A percentile compares a stretch with the other conserved stretches of the same genome.
Evolutionary conservation across 2,329 filamentous ascomycete genomes (phyloP).

Genomic region (Bimuria novae-zelandiae): DNA sequence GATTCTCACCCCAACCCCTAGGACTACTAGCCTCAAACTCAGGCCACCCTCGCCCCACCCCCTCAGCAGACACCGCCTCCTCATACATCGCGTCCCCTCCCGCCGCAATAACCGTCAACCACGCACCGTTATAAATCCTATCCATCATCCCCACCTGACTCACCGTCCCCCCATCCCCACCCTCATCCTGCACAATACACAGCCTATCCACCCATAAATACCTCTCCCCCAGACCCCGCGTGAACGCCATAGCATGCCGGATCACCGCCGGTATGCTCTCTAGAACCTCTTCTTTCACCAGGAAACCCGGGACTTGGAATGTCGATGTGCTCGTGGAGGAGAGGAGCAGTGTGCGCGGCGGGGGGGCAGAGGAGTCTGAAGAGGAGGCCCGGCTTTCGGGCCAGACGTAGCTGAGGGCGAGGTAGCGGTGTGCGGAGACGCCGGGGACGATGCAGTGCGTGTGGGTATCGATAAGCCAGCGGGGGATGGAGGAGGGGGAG

Average conservation of each 20-base stretch:
- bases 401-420: conserved; percentile 2
- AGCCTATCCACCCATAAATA: conserved; percentile 3
- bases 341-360: too few relatives aligned
- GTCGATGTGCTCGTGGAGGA: neutral
- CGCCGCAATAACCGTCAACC: neutral
- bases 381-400: neutral
- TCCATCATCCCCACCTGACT: neutral
- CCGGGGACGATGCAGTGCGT: neutral
- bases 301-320: neutral
- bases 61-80: too few relatives aligned
- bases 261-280: neutral
- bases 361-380: too few relatives aligned
- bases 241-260: neutral
- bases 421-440: neutral
- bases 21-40: too few relatives aligned
- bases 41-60: too few relatives aligned
- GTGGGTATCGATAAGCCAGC: neutral
- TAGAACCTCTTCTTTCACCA: too few relatives aligned
- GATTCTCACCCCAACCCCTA: too few relatives aligned
- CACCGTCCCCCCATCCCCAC: neutral
- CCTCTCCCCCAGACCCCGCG: neutral
- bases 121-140: neutral
- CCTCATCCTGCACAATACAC: neutral
- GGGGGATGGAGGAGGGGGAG: too few relatives aligned
- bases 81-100: neutral